phyloP scores from a whole-genome alignment of 1,139 yeast genomes.

The Debaryomyces subglobosus region DNA sequence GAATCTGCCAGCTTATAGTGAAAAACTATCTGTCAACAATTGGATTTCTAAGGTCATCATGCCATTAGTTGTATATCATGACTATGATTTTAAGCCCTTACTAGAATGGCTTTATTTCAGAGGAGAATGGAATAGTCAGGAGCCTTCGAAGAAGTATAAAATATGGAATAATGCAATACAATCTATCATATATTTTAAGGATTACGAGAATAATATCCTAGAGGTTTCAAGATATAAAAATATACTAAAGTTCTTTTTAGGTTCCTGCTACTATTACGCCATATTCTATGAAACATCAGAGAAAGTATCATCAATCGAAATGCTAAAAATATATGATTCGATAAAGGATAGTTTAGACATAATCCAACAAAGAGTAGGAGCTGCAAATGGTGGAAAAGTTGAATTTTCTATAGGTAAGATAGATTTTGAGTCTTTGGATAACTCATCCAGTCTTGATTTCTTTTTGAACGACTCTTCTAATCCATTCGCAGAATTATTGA shows the following conservation, averaged over 20 bases:
- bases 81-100: constrained; percentile 28
- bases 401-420: constrained; percentile 2
- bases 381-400: constrained; percentile 7
- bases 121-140: constrained; percentile 5
- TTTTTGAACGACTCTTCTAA: background rate
- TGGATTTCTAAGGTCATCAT: constrained; percentile 37
- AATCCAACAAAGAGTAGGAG: background rate
- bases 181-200: constrained; percentile 17
- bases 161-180: constrained; percentile 29
- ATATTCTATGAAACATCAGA: constrained; percentile 18
- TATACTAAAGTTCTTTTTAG: constrained; percentile 26
- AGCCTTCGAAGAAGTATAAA: constrained; percentile 20
- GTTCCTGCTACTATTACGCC: constrained; percentile 32
- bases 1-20: constrained; percentile 12
- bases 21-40: constrained; percentile 18
- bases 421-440: constrained; percentile 5
- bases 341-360: constrained; percentile 28
- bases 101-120: constrained; percentile 29
- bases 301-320: constrained; percentile 30
- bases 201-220: constrained; percentile 13
- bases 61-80: constrained; percentile 29
- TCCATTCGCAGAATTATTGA: constrained; percentile 12
- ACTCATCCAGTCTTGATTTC: background rate
- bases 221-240: constrained; percentile 15
- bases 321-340: constrained; percentile 32